phyloP scores from a whole-genome alignment of 2,329 filamentous ascomycete species.

The Ilyonectria sp. region DNA sequence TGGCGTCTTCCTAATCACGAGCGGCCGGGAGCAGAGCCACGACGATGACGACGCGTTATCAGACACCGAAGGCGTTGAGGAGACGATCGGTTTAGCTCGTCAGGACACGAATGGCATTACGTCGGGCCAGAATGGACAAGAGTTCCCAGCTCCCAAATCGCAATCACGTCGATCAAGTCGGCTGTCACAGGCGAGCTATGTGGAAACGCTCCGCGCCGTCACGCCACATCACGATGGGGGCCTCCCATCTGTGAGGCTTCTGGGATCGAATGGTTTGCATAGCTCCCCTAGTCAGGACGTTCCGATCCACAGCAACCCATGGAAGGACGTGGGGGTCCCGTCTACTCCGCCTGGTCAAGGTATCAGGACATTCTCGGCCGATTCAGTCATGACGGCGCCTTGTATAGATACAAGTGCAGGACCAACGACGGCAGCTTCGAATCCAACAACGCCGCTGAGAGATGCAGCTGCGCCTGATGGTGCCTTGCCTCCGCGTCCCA shows the following conservation, averaged over 20 bases:
- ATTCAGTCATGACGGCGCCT: constrained; percentile 48
- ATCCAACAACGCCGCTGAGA: constrained; percentile 52
- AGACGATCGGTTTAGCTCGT: constrained; percentile 72
- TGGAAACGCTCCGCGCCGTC: constrained; percentile 54
- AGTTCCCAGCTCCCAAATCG: constrained; percentile 43
- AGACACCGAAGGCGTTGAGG: constrained; percentile 73
- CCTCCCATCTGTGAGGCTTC: constrained; percentile 54
- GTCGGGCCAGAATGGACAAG: constrained; percentile 38
- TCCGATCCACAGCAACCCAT: constrained; percentile 61
- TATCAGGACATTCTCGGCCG: constrained; percentile 55
- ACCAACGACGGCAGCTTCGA: constrained; percentile 47
- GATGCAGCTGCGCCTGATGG: constrained; percentile 48
- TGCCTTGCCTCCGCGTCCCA: constrained; percentile 48
- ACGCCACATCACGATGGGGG: constrained; percentile 55
- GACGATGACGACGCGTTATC: constrained; percentile 69
- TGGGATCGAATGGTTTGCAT: constrained; percentile 50
- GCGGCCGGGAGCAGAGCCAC: constrained; percentile 76
- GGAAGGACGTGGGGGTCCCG: constrained; percentile 56
- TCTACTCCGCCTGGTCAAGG: constrained; percentile 52
- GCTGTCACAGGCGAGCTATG: constrained; percentile 63
- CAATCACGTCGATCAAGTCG: constrained; percentile 65
- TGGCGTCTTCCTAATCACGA: constrained; percentile 97
- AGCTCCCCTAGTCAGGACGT: constrained; percentile 54
- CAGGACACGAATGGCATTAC: constrained; percentile 57
- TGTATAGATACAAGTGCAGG: constrained; percentile 20